Evolutionary conservation across 2,329 filamentous ascomycete species (phyloP), one percentile per base, ranked within the genome.

Genomic region (Arthrobotrys conoides): DNA sequence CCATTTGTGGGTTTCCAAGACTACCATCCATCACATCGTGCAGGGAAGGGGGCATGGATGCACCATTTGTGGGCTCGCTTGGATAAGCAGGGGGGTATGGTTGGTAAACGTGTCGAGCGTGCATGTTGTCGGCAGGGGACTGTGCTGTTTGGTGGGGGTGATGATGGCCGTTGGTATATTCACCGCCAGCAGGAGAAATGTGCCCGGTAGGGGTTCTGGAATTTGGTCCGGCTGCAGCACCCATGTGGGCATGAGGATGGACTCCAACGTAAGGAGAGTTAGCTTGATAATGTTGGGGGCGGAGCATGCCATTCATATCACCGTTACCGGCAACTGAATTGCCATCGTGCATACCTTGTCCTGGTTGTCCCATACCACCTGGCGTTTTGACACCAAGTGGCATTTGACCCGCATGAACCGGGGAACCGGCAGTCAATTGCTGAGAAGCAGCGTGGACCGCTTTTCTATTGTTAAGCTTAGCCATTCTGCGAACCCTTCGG

Each of bases 391-490:
- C 67, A 46, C 67, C 67, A 18, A 71, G 67, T 51, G 73, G 73
- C 73, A 77, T 71, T 67, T 71, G 72, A 49, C 72, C 75, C 44
- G 75, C 64, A 57, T 82, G 81, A 63, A 82, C 81, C 27, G 81
- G 81, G 22, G 81, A 82, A 30, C 81, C 81, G 18, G 81, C 78
- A 75, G 80, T 79, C 48, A 82, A 55, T 41, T 81, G 81, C 82
- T 90, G 90, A 80, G 88, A 86, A 81, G 88, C 87, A 80, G 87
- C 85, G 82, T 89, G 88, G 81, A 91, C 89, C 61, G 90, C 88
- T 86, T 96, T 95, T 83, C 95, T 90, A 83, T 90, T 94, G 86
- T 91, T 96, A 86, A 97, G 93, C 88, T 99, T 99, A 71, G 94
- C 94, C 93, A 97, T 96, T 81, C 96, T 90, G 81, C 96, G 91